Base-by-base conservation (phyloP, 1,284 basidiomycete genomes). In the Rhodotorula glutinis region DNA sequence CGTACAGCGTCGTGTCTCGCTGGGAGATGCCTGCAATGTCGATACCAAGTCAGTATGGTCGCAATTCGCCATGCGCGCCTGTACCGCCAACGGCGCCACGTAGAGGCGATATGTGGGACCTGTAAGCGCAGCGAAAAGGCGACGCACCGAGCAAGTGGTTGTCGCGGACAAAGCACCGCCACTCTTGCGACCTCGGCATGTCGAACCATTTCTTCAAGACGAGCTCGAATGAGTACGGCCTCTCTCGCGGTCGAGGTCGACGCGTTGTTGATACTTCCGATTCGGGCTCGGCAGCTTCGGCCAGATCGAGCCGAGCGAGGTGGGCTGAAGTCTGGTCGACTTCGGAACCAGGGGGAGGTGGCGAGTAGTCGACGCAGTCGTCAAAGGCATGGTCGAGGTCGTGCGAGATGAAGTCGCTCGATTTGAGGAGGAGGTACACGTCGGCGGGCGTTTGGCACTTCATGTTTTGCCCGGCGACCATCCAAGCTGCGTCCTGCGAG, bases 381-480 rank as follows among this genome's bases (percentile, higher is more conserved):
- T 78, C 77, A 25, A 74, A 72, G 5, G 78, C 82, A 9, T 81
- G 76, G 70, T 83, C 84, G 7, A 95, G 78, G 76, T 94, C 94
- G 72, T 95, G 90, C 11, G 85, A 83, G 54, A 92, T 82, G 74
- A 96, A 96, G 77, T 97, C 91, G 56, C 90, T 92, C 3, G 90
- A 91, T 79, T 98, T 98, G 71, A 98, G 84, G 0, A 96, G 81
- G 54, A 97, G 83, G 78, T 97, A 98, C 33, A 98, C 87, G 74
- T 98, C 95, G 7, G 88, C 86, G 0, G 93, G 92, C 2, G 86
- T 85, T 11, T 86, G 87, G 78, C 94, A 97, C 79, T 89, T 89
- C 49, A 98, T 81, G 0, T 90, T 91, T 9, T 88, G 88, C n/a
- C 89, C 83, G 2, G 92, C 89, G 2, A 96, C 82, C 69, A 98